phyloP scores from a whole-genome alignment of 805 yeast species.

The Suhomyces sp. region DNA sequence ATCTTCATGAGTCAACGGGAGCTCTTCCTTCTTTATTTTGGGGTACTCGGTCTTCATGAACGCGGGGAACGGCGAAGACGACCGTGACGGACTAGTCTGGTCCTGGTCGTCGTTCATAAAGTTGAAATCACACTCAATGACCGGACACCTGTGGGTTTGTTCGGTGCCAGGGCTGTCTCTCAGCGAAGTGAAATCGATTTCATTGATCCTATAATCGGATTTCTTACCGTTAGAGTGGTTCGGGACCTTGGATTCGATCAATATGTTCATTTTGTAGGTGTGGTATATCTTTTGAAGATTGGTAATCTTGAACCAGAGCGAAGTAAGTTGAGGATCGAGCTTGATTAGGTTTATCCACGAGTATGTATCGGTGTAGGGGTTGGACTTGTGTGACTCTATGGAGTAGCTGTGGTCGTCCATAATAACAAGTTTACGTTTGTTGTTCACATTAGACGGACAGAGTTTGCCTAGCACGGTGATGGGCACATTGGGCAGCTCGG shows the following conservation, averaged over 20 bases:
- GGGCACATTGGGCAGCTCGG: not conserved
- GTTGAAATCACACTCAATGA: constrained; percentile 38
- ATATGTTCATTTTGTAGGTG: constrained; percentile 28
- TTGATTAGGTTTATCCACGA: constrained; percentile 39
- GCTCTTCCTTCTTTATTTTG: not conserved
- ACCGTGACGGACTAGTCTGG: not conserved
- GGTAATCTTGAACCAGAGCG: constrained; percentile 40
- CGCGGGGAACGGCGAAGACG: constrained; percentile 8
- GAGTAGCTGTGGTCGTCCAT: constrained; percentile 15
- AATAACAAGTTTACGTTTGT: constrained; percentile 12
- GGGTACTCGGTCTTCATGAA: not conserved
- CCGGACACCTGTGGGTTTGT: constrained; percentile 36
- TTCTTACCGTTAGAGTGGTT: constrained; percentile 4
- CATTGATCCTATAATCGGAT: constrained; percentile 16
- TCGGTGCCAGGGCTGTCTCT: constrained; percentile 19
- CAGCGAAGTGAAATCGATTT: constrained; percentile 24
- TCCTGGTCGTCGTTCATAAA: constrained; percentile 27
- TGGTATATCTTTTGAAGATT: constrained; percentile 40
- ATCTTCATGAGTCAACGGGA: constrained; percentile 1
- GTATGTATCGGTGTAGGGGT: constrained; percentile 22
- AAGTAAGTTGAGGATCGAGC: constrained; percentile 39
- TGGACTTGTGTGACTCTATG: constrained; percentile 3
- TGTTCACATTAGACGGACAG: constrained; percentile 11
- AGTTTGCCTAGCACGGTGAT: constrained; percentile 23
- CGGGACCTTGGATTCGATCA: constrained; percentile 7